Evolutionary conservation across 2,329 filamentous ascomycete genomes (phyloP), one percentile per base, ranked within the genome.

Genomic region (Colletotrichum endophyticum): DNA sequence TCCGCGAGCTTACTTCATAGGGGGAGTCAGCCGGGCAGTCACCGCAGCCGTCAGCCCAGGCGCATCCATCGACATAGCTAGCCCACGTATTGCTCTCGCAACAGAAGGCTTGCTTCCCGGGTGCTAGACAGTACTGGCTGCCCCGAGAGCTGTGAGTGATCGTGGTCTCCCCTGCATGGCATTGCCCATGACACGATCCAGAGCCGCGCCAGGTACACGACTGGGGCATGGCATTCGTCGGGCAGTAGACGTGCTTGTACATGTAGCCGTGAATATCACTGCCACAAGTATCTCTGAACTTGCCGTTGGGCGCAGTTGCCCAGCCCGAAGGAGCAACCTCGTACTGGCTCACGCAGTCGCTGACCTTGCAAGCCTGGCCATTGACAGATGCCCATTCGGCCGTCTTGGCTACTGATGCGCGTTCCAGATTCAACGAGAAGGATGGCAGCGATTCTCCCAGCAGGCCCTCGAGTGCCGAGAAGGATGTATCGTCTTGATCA

Each of bases 171-270:
- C 76, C 73, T 2, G 49, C 57, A 36, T 78, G 78, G 44, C 78
- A 78, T 34, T 75, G 73, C 9, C 78, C 76, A 27, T 78, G 73
- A 64, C 78, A 78, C 13, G 57, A 53, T 28, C 68, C 72, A n/a
- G 49, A 39, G 9, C 76, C 78, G 32, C 76, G 70, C 76, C 78
- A 79, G 12, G 36, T 57, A 44, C 76, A 78, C 32, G 70, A 49
- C 22, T 49, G 64, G 30, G 66, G 67, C 56, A 57, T 66, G 1
- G 64, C 28, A 53, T 53, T 59, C 8, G 36, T 69, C 36, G 73
- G 73, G 66, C 78, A 79, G 27, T 72, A 77, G 15, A 79, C 75
- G 61, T 61, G 27, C 53, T 73, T 74, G 15, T 25, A 57, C 25
- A 25, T 76, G 32, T 44, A 59, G 57, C 39, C 22, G 63, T 30